Conservation (phyloP, 306 rosid genomes). For the Gastrolobium villosum region DNA sequence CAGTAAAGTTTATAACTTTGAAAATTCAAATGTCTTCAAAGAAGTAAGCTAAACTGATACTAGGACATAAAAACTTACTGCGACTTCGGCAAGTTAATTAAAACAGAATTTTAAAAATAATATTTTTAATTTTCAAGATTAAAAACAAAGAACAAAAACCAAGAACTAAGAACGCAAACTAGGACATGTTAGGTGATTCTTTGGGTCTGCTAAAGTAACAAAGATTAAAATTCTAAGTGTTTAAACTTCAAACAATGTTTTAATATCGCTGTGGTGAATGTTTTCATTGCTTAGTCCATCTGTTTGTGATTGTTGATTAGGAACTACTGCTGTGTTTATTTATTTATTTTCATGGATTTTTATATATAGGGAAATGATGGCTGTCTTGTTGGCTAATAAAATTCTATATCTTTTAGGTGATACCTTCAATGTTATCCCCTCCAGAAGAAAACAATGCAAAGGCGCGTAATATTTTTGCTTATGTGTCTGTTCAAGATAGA, state of each 20-base stretch:
- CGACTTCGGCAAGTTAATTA: no score
- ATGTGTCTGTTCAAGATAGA: slow-evolving; percentile 64
- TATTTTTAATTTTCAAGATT: no score
- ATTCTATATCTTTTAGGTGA: slow-evolving; percentile 62
- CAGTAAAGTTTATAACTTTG: neutral
- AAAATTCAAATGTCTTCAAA: neutral
- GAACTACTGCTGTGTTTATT: neutral
- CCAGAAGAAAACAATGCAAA: slow-evolving; percentile 52
- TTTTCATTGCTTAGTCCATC: neutral
- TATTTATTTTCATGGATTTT: neutral
- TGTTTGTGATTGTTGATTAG: neutral
- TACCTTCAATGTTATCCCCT: slow-evolving; percentile 65
- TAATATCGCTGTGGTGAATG: neutral
- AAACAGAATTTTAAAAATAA: no score
- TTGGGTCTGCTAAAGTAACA: no score
- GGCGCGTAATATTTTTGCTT: slow-evolving; percentile 57
- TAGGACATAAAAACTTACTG: no score
- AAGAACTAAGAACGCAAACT: no score
- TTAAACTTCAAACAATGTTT: neutral
- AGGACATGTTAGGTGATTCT: no score
- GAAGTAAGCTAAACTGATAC: no score
- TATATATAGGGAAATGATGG: neutral
- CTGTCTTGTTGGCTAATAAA: slow-evolving; percentile 10
- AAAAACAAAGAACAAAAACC: no score
- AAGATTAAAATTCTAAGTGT: no score